These are phyloP conservation scores for Lyophyllum decastes DNA, from an alignment of 768 basidiomycete genomes.

Conservation along the genomic window DNA sequence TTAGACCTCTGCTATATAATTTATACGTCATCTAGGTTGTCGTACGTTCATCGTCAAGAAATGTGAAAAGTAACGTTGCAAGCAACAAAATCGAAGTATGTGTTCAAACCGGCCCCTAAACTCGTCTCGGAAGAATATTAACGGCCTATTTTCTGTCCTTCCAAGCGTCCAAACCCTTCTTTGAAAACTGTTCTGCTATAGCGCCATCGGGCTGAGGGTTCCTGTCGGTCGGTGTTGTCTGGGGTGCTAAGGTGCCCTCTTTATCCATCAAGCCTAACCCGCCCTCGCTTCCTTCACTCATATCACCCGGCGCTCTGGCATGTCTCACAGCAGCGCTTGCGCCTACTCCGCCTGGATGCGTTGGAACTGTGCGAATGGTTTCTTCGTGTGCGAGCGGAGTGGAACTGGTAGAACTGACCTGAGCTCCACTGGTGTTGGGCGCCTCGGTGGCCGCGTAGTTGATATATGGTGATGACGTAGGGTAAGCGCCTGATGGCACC, in stretches of 20 bases:
- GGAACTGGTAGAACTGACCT: conserved; percentile 45
- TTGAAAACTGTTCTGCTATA: conserved; percentile 46
- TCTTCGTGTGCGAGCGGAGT: conserved; percentile 40
- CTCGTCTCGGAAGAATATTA: conserved; percentile 7
- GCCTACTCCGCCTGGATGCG: conserved; percentile 45
- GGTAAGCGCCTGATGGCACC: conserved; percentile 74
- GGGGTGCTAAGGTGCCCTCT: conserved; percentile 35
- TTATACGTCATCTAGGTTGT: neutral
- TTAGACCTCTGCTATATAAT: neutral
- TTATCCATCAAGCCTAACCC: conserved; percentile 46
- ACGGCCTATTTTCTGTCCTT: conserved; percentile 44
- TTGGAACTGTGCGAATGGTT: conserved; percentile 42
- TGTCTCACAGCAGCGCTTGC: conserved; percentile 48
- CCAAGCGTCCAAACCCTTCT: conserved; percentile 48
- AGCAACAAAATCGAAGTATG: conserved; percentile 1
- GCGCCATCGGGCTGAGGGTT: conserved; percentile 49
- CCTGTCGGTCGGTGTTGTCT: conserved; percentile 40
- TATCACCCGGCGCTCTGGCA: conserved; percentile 43
- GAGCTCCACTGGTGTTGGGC: conserved; percentile 32
- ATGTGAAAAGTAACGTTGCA: neutral
- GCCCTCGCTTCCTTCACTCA: conserved; percentile 44
- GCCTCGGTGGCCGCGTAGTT: conserved; percentile 42
- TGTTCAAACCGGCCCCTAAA: neutral
- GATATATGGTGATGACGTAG: conserved; percentile 47
- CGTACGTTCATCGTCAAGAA: neutral